A percentile compares a stretch with the other conserved stretches of the same genome.
Evolutionary conservation across 1,284 basidiomycete species (phyloP).

Genomic region (Ceratobasidium papillatum): DNA sequence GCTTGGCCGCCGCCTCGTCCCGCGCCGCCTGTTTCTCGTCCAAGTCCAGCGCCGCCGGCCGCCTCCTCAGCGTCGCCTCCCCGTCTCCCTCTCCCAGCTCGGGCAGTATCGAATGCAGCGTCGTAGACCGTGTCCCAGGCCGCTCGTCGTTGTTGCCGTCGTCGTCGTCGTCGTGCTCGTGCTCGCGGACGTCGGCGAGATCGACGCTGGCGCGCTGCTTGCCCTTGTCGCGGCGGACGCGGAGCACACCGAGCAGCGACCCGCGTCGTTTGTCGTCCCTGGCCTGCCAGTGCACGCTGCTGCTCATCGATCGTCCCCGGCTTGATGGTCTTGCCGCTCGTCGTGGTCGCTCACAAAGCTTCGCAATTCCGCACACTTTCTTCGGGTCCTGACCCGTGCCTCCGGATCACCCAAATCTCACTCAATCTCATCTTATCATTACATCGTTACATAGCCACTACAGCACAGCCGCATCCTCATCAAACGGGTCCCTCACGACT

Average conservation of each 20-base stretch:
- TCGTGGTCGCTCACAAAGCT: conserved; percentile 11
- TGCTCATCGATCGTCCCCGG: conserved; percentile 1
- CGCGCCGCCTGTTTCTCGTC: conserved; percentile 41
- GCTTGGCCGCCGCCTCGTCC: conserved; percentile 41
- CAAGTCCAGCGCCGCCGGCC: conserved; percentile 37
- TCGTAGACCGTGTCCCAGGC: conserved; percentile 76
- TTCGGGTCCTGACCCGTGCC: conserved; percentile 19
- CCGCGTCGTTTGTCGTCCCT: conserved; percentile 14
- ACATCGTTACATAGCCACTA: conserved; percentile 20
- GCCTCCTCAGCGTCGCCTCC: conserved; percentile 34
- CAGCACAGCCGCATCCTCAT: conserved; percentile 26
- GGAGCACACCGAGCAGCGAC: conserved; percentile 16
- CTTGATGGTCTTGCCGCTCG: not conserved
- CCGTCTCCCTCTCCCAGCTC: conserved; percentile 56
- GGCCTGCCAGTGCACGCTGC: conserved; percentile 26
- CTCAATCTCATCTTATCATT: conserved; percentile 2
- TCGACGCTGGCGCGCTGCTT: conserved; percentile 20
- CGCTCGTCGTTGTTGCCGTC: conserved; percentile 55
- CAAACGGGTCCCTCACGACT: conserved; percentile 35
- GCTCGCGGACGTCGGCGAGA: not conserved
- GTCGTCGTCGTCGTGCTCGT: conserved; percentile 63
- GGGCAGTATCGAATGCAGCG: conserved; percentile 48
- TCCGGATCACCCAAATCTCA: conserved; percentile 10
- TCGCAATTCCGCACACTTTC: conserved; percentile 15
- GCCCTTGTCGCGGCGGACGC: conserved; percentile 15